Evolutionary conservation across 2,329 filamentous ascomycete species (phyloP), one percentile per base, ranked within the genome.

Genomic region (Colletotrichum gloeosporioides): DNA sequence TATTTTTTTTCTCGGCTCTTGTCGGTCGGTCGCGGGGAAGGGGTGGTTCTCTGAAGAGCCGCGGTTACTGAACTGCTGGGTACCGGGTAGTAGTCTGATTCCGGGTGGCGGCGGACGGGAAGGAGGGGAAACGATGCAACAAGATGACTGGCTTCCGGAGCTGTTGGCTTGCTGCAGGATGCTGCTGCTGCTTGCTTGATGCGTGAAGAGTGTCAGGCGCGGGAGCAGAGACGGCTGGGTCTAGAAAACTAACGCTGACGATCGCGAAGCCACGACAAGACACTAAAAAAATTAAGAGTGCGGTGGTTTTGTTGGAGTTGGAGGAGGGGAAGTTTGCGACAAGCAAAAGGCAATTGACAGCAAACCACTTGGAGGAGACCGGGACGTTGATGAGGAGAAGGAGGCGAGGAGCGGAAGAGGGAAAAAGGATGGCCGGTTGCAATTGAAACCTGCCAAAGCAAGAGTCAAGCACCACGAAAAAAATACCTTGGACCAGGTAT

Each of bases 111-210:
- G 69, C 62, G 69, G 69, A 57, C 59, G 68, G 55, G 27, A 31
- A n/a, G 57, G 57, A 61, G 57, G 32, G 27, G 73, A 22, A 71
- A 34, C 39, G 69, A 69, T 69, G 57, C 72, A 62, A 44, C 71
- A 73, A 63, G 64, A 29, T 69, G 71, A 71, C 22, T 71, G 72
- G 62, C 61, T 75, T 75, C 61, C 34, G 68, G 61, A 66, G 53
- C 72, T 65, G 71, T 65, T 65, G 64, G 73, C 70, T 73, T 65
- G 29, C 70, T 69, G 70, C 70, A 73, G 70, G 49, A 62, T 36
- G 44, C 36, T 66, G 68, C n/a, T 39, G 59, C 59, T 31, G 59
- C 27, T 31, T 31, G 29, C 31, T 31, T 31, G 29, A 13, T 31
- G 9, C 15, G 31, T 63, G 36, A 61, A 57, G 61, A 44, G 32